Evolutionary conservation across 306 rosid genomes (phyloP).

Genomic region (Cucurbita argyrosperma): DNA sequence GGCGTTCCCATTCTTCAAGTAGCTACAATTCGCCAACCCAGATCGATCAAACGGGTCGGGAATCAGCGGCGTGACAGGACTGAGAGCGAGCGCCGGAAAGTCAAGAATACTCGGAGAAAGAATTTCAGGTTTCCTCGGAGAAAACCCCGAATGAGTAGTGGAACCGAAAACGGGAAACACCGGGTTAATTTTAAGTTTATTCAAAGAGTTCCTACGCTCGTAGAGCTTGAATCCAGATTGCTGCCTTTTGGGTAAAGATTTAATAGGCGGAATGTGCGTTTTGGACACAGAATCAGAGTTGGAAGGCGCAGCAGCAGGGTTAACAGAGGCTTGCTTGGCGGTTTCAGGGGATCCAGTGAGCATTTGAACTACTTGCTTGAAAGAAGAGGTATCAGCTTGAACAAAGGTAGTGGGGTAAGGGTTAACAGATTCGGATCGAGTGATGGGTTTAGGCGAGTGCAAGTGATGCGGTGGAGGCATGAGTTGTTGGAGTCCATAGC

Average conservation of each 20-base stretch:
- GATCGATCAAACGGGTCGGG: constrained; percentile 81
- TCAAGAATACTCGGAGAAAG: constrained; percentile 83
- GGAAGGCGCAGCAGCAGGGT: not conserved
- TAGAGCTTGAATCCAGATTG: constrained; percentile 76
- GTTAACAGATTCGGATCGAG: constrained; percentile 75
- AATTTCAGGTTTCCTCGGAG: constrained; percentile 66
- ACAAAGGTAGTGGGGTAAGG: constrained; percentile 96
- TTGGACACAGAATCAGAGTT: constrained; percentile 24
- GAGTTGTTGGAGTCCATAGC: constrained; percentile 6
- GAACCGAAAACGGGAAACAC: constrained; percentile 31
- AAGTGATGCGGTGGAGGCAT: constrained; percentile 10
- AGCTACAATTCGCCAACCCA: constrained; percentile 12
- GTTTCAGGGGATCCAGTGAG: constrained; percentile 89
- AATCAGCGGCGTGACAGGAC: constrained; percentile 83
- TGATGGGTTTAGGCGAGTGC: constrained; percentile 37
- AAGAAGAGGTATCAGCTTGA: constrained; percentile 77
- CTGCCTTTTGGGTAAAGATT: constrained; percentile 43
- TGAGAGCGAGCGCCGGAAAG: constrained; percentile 67
- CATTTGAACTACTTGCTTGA: constrained; percentile 96
- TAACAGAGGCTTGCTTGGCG: constrained; percentile 34
- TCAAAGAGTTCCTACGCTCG: constrained; percentile 69
- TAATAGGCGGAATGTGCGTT: constrained; percentile 60
- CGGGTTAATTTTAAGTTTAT: constrained; percentile 59
- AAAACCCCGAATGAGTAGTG: constrained; percentile 17
- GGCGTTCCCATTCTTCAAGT: constrained; percentile 15